These are phyloP conservation scores for Gyromitra esculenta DNA, from an alignment of 2,329 filamentous ascomycete species.

Conservation along the genomic window DNA sequence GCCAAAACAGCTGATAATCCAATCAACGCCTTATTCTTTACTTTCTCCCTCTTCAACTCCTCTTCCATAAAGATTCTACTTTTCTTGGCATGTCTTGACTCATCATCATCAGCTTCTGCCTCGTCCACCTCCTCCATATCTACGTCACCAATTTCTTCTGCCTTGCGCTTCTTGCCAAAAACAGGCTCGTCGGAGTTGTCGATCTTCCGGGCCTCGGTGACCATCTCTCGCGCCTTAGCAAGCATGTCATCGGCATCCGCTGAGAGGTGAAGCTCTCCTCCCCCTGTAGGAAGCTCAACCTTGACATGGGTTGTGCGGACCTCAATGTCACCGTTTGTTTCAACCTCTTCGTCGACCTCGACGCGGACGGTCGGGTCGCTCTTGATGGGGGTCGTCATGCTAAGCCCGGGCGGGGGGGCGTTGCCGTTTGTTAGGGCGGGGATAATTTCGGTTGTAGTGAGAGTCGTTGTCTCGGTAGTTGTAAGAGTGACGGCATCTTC, in stretches of 20 bases:
- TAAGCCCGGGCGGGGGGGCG: constrained; percentile 1
- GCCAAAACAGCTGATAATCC: constrained; percentile 88
- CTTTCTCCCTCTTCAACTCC: constrained; percentile 83
- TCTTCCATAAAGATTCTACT: constrained; percentile 75
- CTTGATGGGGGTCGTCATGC: constrained; percentile 64
- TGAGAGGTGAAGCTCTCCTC: constrained; percentile 59
- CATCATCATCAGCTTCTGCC: constrained; percentile 61
- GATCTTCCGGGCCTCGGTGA: constrained; percentile 73
- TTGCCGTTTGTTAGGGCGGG: constrained; percentile 56
- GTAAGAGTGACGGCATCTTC: constrained; percentile 50
- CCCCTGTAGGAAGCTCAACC: constrained; percentile 76
- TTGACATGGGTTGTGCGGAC: constrained; percentile 76
- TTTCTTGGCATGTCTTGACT: constrained; percentile 72
- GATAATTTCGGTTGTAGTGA: constrained; percentile 56
- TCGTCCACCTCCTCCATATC: constrained; percentile 58
- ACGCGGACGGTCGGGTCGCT: constrained; percentile 63
- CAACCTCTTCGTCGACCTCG: constrained; percentile 55
- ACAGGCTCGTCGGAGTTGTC: constrained; percentile 58
- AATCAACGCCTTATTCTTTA: constrained; percentile 83
- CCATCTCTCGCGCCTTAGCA: constrained; percentile 86
- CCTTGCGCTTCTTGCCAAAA: constrained; percentile 73
- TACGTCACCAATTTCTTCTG: constrained; percentile 70
- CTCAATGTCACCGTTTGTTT: constrained; percentile 64
- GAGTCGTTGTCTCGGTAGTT: constrained; percentile 56
- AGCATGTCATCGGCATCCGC: constrained; percentile 86